A percentile compares a stretch with the other conserved stretches of the same genome.
phyloP scores from a whole-genome alignment of 75 land plant species.

The Cunninghamia lanceolata region DNA sequence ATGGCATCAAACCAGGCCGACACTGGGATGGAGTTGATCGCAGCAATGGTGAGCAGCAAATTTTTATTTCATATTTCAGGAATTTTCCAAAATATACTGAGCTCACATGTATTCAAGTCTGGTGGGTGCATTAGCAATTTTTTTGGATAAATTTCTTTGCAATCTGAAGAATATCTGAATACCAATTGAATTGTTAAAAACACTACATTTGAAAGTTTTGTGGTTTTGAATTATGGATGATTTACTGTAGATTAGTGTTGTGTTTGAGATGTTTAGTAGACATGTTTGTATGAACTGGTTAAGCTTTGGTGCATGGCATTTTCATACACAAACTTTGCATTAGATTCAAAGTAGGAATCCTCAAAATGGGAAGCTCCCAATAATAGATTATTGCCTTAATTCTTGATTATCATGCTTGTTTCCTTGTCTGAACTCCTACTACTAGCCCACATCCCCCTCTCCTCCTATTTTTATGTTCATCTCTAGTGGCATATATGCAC shows the following conservation, averaged over 20 bases:
- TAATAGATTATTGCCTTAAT: background rate
- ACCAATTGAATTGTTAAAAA: background rate
- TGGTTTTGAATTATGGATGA: background rate
- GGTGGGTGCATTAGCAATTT: background rate
- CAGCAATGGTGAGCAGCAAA: slow-evolving; percentile 54
- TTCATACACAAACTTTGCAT: background rate
- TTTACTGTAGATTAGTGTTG: background rate
- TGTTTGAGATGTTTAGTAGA: background rate
- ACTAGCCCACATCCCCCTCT: background rate
- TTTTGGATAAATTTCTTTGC: background rate
- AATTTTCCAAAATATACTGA: background rate
- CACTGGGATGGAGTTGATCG: slow-evolving; percentile 99
- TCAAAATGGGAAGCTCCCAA: background rate
- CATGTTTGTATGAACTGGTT: background rate
- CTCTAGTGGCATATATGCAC: background rate
- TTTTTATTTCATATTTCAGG: background rate
- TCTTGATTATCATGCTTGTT: no score
- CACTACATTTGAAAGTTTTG: background rate
- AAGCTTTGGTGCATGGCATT: background rate
- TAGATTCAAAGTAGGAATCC: background rate
- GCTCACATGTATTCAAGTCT: background rate
- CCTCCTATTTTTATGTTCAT: background rate
- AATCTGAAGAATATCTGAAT: background rate
- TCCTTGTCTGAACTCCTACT: background rate
- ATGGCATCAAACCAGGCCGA: slow-evolving; percentile 90